These are phyloP conservation scores for Erodium texanum DNA, from an alignment of 441 rosid species.

Conservation along the genomic window DNA sequence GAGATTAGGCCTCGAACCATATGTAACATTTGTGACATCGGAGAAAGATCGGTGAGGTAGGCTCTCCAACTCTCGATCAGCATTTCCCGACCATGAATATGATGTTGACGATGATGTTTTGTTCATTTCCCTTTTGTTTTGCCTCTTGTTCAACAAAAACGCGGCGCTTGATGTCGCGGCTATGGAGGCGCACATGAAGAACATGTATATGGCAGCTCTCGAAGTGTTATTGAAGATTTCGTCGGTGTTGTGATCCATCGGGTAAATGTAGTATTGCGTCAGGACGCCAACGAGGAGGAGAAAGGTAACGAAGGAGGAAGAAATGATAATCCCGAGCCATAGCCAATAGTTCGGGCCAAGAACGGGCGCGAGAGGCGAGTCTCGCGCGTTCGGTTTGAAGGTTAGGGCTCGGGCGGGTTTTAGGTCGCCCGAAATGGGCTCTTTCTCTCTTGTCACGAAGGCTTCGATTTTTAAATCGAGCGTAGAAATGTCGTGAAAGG, in stretches of 20 bases:
- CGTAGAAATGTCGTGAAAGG: too few relatives aligned
- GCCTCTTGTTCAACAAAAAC: constrained; percentile 45
- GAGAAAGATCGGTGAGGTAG: constrained; percentile 39
- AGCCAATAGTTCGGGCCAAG: constrained; percentile 76
- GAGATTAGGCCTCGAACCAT: constrained; percentile 60
- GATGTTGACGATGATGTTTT: too few relatives aligned
- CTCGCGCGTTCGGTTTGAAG: too few relatives aligned
- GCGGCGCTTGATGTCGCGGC: constrained; percentile 43
- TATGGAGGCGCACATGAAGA: constrained; percentile 38
- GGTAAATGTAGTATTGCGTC: constrained; percentile 49
- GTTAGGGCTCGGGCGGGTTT: too few relatives aligned
- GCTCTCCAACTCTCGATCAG: constrained; percentile 59
- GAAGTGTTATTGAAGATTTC: constrained; percentile 24
- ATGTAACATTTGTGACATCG: constrained; percentile 41
- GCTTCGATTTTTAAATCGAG: too few relatives aligned
- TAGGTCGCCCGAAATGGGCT: too few relatives aligned
- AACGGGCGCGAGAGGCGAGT: too few relatives aligned
- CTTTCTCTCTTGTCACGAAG: too few relatives aligned
- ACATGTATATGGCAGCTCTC: constrained; percentile 28
- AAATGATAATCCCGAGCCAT: constrained; percentile 56
- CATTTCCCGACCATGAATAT: too few relatives aligned
- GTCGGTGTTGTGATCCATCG: constrained; percentile 35
- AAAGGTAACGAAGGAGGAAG: constrained; percentile 58
- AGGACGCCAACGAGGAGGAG: constrained; percentile 48
- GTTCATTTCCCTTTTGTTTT: too few relatives aligned